Percentiles rank a stretch among this genome's conserved stretches.
These are phyloP conservation scores for Collybia sordida DNA, from an alignment of 768 basidiomycete genomes.

Conservation along the genomic window DNA sequence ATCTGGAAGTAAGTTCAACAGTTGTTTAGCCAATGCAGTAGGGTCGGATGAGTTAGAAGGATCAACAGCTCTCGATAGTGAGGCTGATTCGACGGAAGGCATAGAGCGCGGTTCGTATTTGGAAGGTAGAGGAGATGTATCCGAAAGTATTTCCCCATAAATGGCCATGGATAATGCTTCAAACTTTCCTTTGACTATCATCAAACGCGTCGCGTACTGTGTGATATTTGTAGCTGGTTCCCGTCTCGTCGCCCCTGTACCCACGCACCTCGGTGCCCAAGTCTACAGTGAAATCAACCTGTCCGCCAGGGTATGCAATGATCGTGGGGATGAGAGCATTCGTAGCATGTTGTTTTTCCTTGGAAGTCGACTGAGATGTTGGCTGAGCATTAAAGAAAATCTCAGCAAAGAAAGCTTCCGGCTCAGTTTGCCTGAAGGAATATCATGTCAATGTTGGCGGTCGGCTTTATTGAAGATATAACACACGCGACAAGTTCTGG, in stretches of 20 bases:
- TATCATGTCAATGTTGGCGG: slow-evolving; percentile 10
- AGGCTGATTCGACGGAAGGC: slow-evolving; percentile 29
- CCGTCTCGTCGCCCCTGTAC: background rate
- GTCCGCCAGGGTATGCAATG: slow-evolving; percentile 70
- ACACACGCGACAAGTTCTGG: slow-evolving; percentile 66
- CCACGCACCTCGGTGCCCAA: slow-evolving; percentile 66
- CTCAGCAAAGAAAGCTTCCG: slow-evolving; percentile 71
- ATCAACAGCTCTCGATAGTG: slow-evolving; percentile 55
- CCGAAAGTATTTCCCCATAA: slow-evolving; percentile 55
- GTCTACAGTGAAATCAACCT: slow-evolving; percentile 63
- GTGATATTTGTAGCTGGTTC: background rate
- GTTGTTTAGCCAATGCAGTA: slow-evolving; percentile 55
- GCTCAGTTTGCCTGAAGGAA: slow-evolving; percentile 59
- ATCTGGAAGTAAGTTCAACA: slow-evolving; percentile 61
- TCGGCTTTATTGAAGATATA: background rate
- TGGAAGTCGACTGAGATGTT: slow-evolving; percentile 38
- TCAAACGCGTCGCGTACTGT: slow-evolving; percentile 72
- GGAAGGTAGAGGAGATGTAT: slow-evolving; percentile 31
- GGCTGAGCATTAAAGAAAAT: slow-evolving; percentile 75
- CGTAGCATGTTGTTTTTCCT: slow-evolving; percentile 60
- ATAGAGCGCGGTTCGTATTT: slow-evolving; percentile 43
- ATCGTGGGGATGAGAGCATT: slow-evolving; percentile 74
- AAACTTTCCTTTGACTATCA: slow-evolving; percentile 81
- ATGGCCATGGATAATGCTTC: slow-evolving; percentile 63
- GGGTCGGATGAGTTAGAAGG: slow-evolving; percentile 62